Conservation (phyloP, 129 eudicot genomes). For the Tagetes patula region DNA sequence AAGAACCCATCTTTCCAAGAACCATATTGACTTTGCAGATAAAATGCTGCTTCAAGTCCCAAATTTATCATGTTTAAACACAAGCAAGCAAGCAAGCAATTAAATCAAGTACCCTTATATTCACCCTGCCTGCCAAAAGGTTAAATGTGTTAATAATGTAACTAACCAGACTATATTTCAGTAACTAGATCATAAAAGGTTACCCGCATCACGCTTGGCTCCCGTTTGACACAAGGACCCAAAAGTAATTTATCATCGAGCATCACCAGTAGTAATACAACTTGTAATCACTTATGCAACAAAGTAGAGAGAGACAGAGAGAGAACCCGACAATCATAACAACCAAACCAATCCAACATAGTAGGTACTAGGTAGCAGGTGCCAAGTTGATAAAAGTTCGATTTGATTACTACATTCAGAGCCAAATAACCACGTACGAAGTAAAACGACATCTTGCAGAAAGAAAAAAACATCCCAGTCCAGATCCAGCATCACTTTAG, state of each 20-base stretch:
- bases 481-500: constrained; percentile 35
- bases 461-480: constrained; percentile 30
- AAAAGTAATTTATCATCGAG: constrained; percentile 40
- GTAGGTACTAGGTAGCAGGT: constrained; percentile 50
- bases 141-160: constrained; percentile 46
- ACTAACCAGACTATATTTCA: constrained; percentile 21
- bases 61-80: constrained; percentile 45
- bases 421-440: constrained; percentile 42
- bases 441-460: constrained; percentile 42
- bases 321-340: constrained; percentile 51
- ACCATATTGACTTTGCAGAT: constrained; percentile 37
- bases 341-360: constrained; percentile 55
- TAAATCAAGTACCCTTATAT: constrained; percentile 53
- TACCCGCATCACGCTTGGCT: constrained; percentile 49
- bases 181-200: constrained; percentile 27
- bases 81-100: constrained; percentile 53
- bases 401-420: constrained; percentile 42
- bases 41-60: constrained; percentile 42
- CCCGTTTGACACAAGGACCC: constrained; percentile 39
- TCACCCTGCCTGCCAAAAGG: constrained; percentile 71
- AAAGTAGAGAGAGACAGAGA: constrained; percentile 51
- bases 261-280: constrained; percentile 48
- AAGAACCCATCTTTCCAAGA: constrained; percentile 44
- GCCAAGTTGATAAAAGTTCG: constrained; percentile 55
- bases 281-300: constrained; percentile 45